These are phyloP conservation scores for Paspalum notatum DNA, from an alignment of 176 grass and related monocot species.

Conservation along the genomic window DNA sequence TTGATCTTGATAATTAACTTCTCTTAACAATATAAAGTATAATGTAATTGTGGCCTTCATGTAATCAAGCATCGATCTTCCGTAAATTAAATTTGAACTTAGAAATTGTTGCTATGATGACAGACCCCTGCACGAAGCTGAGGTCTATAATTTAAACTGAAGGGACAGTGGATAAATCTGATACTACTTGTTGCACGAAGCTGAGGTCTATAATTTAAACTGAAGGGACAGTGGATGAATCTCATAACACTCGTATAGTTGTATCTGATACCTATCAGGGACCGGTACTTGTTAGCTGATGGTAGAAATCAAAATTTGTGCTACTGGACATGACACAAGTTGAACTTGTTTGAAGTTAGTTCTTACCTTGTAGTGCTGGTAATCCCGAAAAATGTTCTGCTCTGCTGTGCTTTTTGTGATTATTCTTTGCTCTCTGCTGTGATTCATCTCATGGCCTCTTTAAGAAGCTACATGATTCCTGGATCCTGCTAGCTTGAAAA, in stretches of 20 bases:
- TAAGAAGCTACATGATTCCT: background rate
- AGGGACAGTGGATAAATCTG: background rate
- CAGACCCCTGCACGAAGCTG: background rate
- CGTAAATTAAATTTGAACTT: background rate
- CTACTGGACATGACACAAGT: background rate
- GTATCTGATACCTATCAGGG: background rate
- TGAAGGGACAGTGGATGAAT: too few species aligned
- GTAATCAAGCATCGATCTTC: background rate
- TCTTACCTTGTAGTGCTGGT: background rate
- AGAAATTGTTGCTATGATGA: background rate
- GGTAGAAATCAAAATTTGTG: background rate
- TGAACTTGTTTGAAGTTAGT: background rate
- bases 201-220: too few species aligned
- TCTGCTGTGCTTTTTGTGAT: background rate
- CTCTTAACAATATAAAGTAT: background rate
- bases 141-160: too few species aligned
- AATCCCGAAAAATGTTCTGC: background rate
- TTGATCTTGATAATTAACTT: background rate
- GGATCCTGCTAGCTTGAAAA: slow-evolving; percentile 8
- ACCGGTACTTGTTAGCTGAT: background rate
- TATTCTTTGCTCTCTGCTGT: background rate
- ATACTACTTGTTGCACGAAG: background rate
- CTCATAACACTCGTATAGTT: too few species aligned
- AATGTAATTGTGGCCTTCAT: background rate
- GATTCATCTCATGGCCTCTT: background rate